Evolutionary conservation across 495 filamentous ascomycete genomes (phyloP), one percentile per base, ranked within the genome.

Genomic region (Penicillium odoratum): DNA sequence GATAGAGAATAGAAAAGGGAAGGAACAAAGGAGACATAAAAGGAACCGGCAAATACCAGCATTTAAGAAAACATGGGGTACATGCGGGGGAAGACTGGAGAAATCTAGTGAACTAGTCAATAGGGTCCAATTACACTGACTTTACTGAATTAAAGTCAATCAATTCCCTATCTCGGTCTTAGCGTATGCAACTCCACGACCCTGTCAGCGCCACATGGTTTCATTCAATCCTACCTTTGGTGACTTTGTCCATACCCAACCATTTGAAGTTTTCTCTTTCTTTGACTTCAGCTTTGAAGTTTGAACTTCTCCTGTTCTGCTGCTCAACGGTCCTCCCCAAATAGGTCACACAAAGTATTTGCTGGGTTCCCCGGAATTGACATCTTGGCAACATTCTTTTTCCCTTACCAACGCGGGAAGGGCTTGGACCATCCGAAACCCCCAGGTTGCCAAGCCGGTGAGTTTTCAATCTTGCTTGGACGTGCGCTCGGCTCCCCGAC

Each of bases 121-220:
- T 3, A 40, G 38, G 38, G 38, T 40, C 38, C 38, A 40, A 40
- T 13, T 15, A 21, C 21, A 21, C 21, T 21, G 21, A 21, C 21
- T 21, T 21, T 1, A 21, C 21, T 21, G 21, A 21, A 1, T 16
- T 31, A 48, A 47, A 28, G 48, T 34, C 29, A 29, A 43, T 38
- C 25, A 49, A 33, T 29, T 59, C 33, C 30, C 38, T 18, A 38
- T 29, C 53, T 54, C 10, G 18, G 25, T 21, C 30, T 13, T 53
- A 60, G 56, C 47, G 54, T 45, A 65, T 67, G 62, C 54, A 60
- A 67, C 65, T 65, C 54, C 56, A 46, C 45, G 55, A 58, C 57
- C 53, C 31, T 59, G 38, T 16, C 44, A 57, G 29, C 55, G 61
- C 62, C 65, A 62, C 62, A 67, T 67, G 62, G 65, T 67, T 62